Conservation (phyloP, 2,329 filamentous ascomycete species). For the Diplodia intermedia region DNA sequence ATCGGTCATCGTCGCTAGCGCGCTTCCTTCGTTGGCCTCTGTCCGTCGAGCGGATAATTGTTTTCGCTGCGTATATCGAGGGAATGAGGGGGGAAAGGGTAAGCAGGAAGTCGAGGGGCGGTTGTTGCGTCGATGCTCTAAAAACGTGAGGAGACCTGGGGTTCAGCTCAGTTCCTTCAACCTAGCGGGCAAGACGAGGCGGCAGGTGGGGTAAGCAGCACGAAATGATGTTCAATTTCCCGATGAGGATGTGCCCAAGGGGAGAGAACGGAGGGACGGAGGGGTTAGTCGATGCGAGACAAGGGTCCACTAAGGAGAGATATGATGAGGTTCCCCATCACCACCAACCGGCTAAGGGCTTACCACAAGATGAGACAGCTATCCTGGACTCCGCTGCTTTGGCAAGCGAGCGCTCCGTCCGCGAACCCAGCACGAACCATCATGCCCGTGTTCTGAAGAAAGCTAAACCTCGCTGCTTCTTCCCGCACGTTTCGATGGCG, state of each 20-base stretch:
- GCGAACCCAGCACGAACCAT: not conserved
- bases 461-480: conserved; percentile 13
- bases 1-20: not conserved
- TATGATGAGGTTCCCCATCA: not conserved
- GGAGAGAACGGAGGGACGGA: not conserved
- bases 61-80: not conserved
- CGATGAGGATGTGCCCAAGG: too few relatives aligned
- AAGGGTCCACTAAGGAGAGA: conserved; percentile 7
- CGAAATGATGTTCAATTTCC: not conserved
- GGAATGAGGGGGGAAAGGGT: not conserved
- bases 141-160: conserved; percentile 12
- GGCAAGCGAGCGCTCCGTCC: conserved; percentile 7
- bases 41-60: not conserved
- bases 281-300: not conserved
- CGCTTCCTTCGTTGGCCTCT: not conserved
- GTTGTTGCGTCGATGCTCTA: conserved; percentile 10
- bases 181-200: not conserved
- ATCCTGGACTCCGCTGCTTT: not conserved
- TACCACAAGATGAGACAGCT: conserved; percentile 11
- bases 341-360: not conserved
- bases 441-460: conserved; percentile 6
- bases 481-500: conserved; percentile 7
- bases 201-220: not conserved
- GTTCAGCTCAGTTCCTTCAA: not conserved
- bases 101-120: not conserved